Evolutionary conservation across 257 asterid genomes (phyloP).

Genomic region (Przewalskia tangutica): DNA sequence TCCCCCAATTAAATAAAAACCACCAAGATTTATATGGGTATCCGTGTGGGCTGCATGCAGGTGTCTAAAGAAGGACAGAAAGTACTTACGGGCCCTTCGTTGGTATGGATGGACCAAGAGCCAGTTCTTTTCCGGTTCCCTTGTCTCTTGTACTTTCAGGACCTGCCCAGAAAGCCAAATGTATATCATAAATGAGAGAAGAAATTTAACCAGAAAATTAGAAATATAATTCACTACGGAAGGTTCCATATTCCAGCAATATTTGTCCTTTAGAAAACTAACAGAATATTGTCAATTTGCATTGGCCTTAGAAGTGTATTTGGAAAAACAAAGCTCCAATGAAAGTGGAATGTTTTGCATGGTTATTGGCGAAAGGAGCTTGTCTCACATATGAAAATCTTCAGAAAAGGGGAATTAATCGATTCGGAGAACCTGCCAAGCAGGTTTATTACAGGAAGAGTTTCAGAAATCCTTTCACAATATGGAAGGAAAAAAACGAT

Average conservation of each 20-base stretch:
- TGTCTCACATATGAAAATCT: neutral
- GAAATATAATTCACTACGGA: neutral
- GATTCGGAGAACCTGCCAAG: neutral
- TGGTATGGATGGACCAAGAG: constrained; percentile 52
- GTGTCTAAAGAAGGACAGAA: neutral
- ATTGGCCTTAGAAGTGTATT: neutral
- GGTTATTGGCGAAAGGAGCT: neutral
- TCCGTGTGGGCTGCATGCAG: neutral
- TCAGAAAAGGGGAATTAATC: neutral
- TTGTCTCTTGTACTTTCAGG: constrained; percentile 56
- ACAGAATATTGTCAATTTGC: neutral
- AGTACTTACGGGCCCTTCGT: constrained; percentile 45
- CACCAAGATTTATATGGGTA: neutral
- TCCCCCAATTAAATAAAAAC: neutral
- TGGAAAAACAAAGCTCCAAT: neutral
- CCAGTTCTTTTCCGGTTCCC: constrained; percentile 38
- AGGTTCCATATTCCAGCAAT: neutral
- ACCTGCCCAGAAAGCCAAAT: constrained; percentile 39
- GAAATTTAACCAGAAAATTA: neutral
- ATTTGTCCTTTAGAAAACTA: neutral
- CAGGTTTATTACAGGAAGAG: neutral
- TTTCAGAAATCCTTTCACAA: neutral
- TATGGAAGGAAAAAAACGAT: neutral
- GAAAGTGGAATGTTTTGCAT: neutral
- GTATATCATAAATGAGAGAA: constrained; percentile 5